Evolutionary conservation across 805 yeast genomes (phyloP).

Genomic region (Saccharomycopsis capsularis): DNA sequence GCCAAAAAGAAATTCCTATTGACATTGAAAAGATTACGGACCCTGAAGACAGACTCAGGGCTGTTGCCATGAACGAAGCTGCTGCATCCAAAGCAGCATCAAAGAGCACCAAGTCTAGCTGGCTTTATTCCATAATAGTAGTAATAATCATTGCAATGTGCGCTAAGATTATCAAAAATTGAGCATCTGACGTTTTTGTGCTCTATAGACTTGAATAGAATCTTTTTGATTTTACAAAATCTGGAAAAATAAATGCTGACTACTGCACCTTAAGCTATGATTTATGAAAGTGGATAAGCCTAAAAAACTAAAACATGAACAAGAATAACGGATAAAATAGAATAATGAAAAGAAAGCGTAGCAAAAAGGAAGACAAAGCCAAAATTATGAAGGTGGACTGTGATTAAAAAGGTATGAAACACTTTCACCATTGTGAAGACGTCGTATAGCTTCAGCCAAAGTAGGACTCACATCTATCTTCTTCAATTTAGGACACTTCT

Average conservation of each 20-base stretch:
- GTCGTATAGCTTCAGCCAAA: slow-evolving; percentile 87
- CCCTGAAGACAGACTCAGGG: slow-evolving; percentile 66
- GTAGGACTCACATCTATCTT: slow-evolving; percentile 80
- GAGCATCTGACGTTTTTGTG: neutral
- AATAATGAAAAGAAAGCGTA: too few species aligned
- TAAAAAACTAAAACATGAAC: too few species aligned
- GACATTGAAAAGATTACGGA: slow-evolving; percentile 40
- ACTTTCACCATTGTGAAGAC: slow-evolving; percentile 95
- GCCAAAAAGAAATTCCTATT: slow-evolving; percentile 21
- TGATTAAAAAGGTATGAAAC: slow-evolving; percentile 80
- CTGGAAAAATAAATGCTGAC: too few species aligned
- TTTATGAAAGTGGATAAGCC: too few species aligned
- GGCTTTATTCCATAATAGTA: neutral
- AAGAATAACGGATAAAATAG: too few species aligned
- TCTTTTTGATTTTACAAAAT: neutral
- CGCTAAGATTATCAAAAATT: neutral
- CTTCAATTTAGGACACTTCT: slow-evolving; percentile 60
- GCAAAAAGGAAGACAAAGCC: too few species aligned
- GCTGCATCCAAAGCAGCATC: neutral
- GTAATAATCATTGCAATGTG: slow-evolving; percentile 3
- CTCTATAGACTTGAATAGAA: too few species aligned
- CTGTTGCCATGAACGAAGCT: slow-evolving; percentile 23
- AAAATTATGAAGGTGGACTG: slow-evolving; percentile 33
- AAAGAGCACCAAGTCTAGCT: neutral
- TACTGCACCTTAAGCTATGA: too few species aligned